Conservation (phyloP, 2,329 filamentous ascomycete species). For the Monosporascus sp. region DNA sequence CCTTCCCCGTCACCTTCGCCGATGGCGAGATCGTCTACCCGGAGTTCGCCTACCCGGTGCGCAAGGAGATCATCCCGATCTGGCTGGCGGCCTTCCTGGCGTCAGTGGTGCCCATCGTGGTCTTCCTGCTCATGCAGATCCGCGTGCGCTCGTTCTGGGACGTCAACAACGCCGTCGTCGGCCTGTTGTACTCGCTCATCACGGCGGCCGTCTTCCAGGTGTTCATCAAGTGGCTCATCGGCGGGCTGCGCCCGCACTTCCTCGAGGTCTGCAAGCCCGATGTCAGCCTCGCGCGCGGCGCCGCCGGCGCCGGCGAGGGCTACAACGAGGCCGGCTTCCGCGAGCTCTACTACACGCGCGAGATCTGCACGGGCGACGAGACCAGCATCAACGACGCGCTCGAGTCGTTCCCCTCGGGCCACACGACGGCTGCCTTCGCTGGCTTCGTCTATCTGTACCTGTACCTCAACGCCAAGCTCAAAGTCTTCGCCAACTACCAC, state of each 20-base stretch:
- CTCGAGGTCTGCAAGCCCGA: constrained; percentile 64
- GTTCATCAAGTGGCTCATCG: constrained; percentile 70
- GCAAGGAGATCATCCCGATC: constrained; percentile 66
- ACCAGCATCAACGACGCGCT: constrained; percentile 63
- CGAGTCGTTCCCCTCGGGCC: constrained; percentile 68
- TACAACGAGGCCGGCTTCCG: constrained; percentile 49
- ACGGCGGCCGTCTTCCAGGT: constrained; percentile 71
- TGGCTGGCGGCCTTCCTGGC: constrained; percentile 65
- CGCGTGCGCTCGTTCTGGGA: constrained; percentile 65
- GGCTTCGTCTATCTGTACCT: constrained; percentile 66
- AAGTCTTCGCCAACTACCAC: constrained; percentile 69
- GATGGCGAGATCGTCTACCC: constrained; percentile 66
- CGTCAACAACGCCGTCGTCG: constrained; percentile 65
- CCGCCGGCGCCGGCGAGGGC: constrained; percentile 34
- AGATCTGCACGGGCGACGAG: constrained; percentile 63
- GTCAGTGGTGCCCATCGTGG: constrained; percentile 56
- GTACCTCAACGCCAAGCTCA: constrained; percentile 75
- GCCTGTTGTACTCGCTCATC: constrained; percentile 65
- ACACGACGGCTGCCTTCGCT: constrained; percentile 68
- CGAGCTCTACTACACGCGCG: constrained; percentile 62
- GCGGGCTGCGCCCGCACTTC: constrained; percentile 68
- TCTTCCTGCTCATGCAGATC: constrained; percentile 63
- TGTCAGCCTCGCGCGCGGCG: constrained; percentile 33
- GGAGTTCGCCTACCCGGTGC: constrained; percentile 64
- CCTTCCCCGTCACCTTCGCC: constrained; percentile 61